Base-by-base conservation (phyloP, 2,329 filamentous ascomycete species). In the Fusarium chuoi region DNA sequence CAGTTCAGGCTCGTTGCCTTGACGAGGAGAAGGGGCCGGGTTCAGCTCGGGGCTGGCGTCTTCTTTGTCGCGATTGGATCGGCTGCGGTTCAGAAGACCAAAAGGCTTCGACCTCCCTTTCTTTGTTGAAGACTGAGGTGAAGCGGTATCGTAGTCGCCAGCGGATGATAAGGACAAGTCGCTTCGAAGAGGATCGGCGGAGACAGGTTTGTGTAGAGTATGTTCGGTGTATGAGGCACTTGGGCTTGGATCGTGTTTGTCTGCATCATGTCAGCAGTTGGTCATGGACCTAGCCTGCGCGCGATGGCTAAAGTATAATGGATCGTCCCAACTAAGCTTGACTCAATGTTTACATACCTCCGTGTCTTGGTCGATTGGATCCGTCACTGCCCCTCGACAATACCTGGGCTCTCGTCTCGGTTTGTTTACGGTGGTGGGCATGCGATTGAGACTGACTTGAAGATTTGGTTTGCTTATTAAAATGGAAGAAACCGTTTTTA, bases 81-180 rank as follows among this genome's bases (percentile, higher is more conserved):
- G 85, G 66, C 85, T 85, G 46, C 89, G 87, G 67, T 84, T 83
- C 22, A 90, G 79, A 30, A 88, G 81, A 26, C 84, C 83, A 79
- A 90, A 90, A 14, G 87, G 83, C 69, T 90, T 90, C 20, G 86
- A 84, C 75, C 90, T 90, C 74, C 78, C 82, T 78, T 85, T 88
- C 79, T 85, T 88, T 26, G 80, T 76, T 10, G 80, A 79, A n/a
- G 81, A 76, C 24, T 70, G 83, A 78, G 70, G 75, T 26, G 78
- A 73, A 60, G 78, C 60, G 52, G 77, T 75, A 61, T 89, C 88
- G 79, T 83, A 79, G 51, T 89, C 87, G 62, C 80, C 79, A n/a
- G 83, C 81, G 12, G 87, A 87, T 44, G 84, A 84, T 56, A 89
- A 77, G 65, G 89, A 89, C 46, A 87, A 78, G 67, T 90, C 86